Conservation (phyloP, 805 yeast species). For the Metschnikowia peoriensis region DNA sequence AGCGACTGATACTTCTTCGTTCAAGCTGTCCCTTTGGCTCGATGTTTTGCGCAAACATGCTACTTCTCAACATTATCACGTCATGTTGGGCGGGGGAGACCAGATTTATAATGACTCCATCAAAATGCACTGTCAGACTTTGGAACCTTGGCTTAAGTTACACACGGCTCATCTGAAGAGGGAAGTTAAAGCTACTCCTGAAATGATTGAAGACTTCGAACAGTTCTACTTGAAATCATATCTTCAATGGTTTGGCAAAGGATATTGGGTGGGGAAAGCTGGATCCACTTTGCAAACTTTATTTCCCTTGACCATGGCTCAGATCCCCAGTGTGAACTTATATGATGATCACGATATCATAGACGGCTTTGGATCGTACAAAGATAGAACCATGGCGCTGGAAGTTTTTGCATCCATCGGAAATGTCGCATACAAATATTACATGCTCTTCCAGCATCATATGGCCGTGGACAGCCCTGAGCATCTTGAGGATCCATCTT, state of each 20-base stretch:
- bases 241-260: conserved; percentile 85
- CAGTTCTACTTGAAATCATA: conserved; percentile 72
- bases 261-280: conserved; percentile 71
- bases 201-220: conserved; percentile 54
- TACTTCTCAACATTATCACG: conserved; percentile 62
- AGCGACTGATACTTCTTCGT: conserved; percentile 61
- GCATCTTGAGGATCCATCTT: conserved; percentile 41
- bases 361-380: conserved; percentile 93
- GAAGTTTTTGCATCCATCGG: conserved; percentile 74
- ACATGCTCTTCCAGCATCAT: conserved; percentile 91
- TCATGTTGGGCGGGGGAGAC: conserved; percentile 97
- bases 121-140: conserved; percentile 52
- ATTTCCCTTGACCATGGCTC: conserved; percentile 73
- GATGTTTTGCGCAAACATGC: conserved; percentile 75
- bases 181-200: conserved; percentile 39
- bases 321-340: conserved; percentile 82
- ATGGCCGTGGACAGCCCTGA: conserved; percentile 46
- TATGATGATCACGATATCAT: conserved; percentile 96
- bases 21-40: conserved; percentile 78
- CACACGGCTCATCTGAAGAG: conserved; percentile 47
- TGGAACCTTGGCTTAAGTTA: conserved; percentile 63
- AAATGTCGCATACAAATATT: conserved; percentile 74
- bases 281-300: conserved; percentile 66
- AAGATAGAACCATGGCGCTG: conserved; percentile 68
- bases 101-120: conserved; percentile 88